phyloP scores from a whole-genome alignment of 345 rosid species.

The Brassica carinata region DNA sequence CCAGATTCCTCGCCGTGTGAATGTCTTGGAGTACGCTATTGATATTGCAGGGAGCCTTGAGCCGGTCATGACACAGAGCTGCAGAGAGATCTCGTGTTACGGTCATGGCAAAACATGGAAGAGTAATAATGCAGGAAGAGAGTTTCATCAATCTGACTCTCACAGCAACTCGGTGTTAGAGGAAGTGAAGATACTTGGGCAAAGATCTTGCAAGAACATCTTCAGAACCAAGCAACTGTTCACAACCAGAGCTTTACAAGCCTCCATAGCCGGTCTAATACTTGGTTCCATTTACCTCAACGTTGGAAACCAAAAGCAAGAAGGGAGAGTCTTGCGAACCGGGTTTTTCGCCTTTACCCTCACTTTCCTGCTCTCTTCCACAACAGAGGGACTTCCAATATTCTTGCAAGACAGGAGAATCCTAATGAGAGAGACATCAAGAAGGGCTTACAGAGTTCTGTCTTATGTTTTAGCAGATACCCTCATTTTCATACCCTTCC shows the following conservation, averaged over 20 bases:
- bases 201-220: constrained; percentile 78
- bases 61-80: constrained; percentile 21
- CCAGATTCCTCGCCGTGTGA: constrained; percentile 63
- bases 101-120: constrained; percentile 36
- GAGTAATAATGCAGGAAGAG: constrained; percentile 31
- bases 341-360: constrained; percentile 90
- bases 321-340: constrained; percentile 51
- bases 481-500: constrained; percentile 69
- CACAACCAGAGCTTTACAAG: constrained; percentile 70
- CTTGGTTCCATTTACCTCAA: constrained; percentile 78
- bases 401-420: constrained; percentile 85
- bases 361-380: constrained; percentile 80
- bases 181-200: constrained; percentile 68
- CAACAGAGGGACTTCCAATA: constrained; percentile 89
- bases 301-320: constrained; percentile 51
- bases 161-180: constrained; percentile 51
- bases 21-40: constrained; percentile 85
- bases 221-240: constrained; percentile 85
- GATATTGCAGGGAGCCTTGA: constrained; percentile 58
- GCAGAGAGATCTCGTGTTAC: constrained; percentile 33
- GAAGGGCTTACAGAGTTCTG: constrained; percentile 71
- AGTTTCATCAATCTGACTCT: constrained; percentile 38
- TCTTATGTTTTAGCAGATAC: constrained; percentile 77
- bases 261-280: constrained; percentile 65
- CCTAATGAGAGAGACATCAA: constrained; percentile 72